phyloP scores from a whole-genome alignment of 176 grass and related monocot species.

The Triticum timopheevii region DNA sequence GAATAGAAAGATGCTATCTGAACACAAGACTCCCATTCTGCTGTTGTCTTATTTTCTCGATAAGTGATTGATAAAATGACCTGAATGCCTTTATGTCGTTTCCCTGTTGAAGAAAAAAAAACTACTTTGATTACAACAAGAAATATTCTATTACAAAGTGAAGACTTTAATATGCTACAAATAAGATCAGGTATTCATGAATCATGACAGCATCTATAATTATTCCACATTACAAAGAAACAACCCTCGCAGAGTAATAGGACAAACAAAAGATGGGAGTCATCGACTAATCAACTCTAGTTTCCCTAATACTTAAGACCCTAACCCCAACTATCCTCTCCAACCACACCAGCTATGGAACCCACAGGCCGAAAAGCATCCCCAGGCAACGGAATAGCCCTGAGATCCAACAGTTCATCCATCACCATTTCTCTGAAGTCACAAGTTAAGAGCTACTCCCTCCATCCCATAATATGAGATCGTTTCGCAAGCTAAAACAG shows the following conservation, averaged over 20 bases:
- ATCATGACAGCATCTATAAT: background rate
- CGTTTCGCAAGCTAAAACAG: too few relatives aligned
- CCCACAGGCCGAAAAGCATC: background rate
- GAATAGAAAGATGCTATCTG: constrained; percentile 68
- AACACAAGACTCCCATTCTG: constrained; percentile 92
- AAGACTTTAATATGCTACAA: background rate
- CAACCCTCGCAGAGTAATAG: background rate
- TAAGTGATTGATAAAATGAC: constrained; percentile 83
- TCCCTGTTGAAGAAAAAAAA: constrained; percentile 53
- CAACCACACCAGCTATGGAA: background rate
- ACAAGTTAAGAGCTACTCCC: background rate
- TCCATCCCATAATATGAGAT: too few relatives aligned
- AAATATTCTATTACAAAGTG: constrained; percentile 20
- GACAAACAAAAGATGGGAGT: background rate
- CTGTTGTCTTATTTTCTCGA: constrained; percentile 86
- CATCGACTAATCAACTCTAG: constrained; percentile 3
- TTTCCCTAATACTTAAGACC: background rate
- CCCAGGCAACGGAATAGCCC: background rate
- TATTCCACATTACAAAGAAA: constrained; percentile 26
- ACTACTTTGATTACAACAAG: constrained; percentile 3
- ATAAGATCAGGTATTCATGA: constrained; percentile 8
- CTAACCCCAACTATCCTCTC: background rate
- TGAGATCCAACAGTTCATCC: constrained; percentile 2
- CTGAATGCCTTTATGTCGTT: constrained; percentile 82
- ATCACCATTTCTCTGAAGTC: background rate